phyloP scores from a whole-genome alignment of 2,329 filamentous ascomycete species.

The Botrytis porri region DNA sequence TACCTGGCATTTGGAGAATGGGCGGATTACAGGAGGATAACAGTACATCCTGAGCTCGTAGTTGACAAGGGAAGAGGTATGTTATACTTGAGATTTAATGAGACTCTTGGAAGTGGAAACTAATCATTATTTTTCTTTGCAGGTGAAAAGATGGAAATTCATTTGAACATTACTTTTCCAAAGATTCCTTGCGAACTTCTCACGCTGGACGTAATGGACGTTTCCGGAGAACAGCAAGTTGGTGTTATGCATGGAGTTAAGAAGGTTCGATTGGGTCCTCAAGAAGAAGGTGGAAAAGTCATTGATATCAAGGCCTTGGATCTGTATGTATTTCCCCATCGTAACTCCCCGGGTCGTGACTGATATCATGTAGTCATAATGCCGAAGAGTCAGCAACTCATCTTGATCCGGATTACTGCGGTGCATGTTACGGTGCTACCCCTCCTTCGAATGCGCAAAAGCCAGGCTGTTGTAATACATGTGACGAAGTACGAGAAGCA shows the following conservation, averaged over 20 bases:
- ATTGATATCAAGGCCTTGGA: constrained; percentile 68
- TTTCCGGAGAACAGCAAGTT: constrained; percentile 93
- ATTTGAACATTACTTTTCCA: constrained; percentile 95
- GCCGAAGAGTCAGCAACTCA: constrained; percentile 68
- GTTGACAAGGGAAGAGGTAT: constrained; percentile 94
- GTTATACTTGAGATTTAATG: not conserved
- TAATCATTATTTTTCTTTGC: constrained; percentile 20
- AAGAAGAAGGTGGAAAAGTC: constrained; percentile 69
- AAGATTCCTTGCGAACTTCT: constrained; percentile 90
- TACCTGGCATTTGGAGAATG: constrained; percentile 95
- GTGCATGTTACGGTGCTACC: constrained; percentile 83
- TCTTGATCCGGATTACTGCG: constrained; percentile 89
- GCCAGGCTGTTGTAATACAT: constrained; percentile 92
- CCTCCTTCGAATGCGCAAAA: constrained; percentile 70
- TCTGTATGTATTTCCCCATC: constrained; percentile 47
- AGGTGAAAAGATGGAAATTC: constrained; percentile 99
- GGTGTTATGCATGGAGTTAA: constrained; percentile 89
- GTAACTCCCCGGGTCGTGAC: constrained; percentile 23
- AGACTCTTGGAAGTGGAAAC: not conserved
- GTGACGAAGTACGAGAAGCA: constrained; percentile 92
- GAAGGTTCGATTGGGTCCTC: constrained; percentile 78
- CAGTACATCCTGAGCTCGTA: constrained; percentile 86
- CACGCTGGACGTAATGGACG: constrained; percentile 98
- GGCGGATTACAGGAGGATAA: constrained; percentile 82
- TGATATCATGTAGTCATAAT: constrained; percentile 50